Base-by-base conservation (phyloP, 1,139 yeast species). In the Groenewaldozyma auringiensis region DNA sequence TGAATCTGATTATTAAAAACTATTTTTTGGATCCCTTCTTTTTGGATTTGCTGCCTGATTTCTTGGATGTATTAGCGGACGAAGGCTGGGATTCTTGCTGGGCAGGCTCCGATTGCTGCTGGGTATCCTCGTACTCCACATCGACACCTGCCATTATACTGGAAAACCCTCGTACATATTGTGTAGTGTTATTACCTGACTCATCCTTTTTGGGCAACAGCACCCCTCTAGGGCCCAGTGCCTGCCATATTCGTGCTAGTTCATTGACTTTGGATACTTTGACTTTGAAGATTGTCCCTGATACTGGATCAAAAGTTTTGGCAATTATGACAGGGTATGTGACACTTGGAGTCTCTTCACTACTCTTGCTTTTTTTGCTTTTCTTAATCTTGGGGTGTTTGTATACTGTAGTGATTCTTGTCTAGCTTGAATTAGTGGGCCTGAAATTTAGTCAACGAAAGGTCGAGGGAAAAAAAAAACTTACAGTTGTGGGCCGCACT, bases 221-320 rank as follows among this genome's bases (percentile, higher is more conserved):
- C n/a, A 84, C 83, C 2, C 94, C 92, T 50, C 76, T 73, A 2
- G 96, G 96, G 0, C 96, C 96, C 44, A 88, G 61, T n/a, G 89
- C 87, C 35, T 86, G 78, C 61, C 87, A 67, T 29, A 89, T 63
- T 56, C 92, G 75, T 16, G 92, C 81, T 37, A 89, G 75, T 61
- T 88, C 96, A 63, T 88, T 88, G 41, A 74, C 66, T 56, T 82
- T 82, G 51, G 69, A 67, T 0, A 95, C 80, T 48, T 72, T 72
- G 58, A 74, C 77, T 53, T 75, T 75, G 62, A 83, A 75, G 47
- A 84, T 74, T 40, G 80, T 72, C 2, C 95, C 95, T 13, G 81
- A 71, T 16, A 68, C 71, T 1, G 94, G 79, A 58, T 88, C 92
- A 56, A 66, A 83, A 0, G 87, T 75, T 61, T 85, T 87, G 63